Conservation (phyloP, 305 asterid genomes). For the Lippia alba region DNA sequence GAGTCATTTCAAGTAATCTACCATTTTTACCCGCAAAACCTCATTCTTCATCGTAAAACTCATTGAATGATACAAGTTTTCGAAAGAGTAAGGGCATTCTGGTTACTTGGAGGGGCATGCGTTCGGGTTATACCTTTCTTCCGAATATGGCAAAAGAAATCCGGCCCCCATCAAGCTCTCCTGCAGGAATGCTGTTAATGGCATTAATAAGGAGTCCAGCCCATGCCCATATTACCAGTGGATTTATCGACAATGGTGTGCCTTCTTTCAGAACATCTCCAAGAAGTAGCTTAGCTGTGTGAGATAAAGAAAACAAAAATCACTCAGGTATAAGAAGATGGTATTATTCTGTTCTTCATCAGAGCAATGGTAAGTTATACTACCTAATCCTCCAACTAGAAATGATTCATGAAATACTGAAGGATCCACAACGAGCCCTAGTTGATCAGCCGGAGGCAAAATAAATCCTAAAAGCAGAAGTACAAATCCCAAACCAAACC, state of each 20-base stretch:
- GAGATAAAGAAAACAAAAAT: conserved; percentile 4
- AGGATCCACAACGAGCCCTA: conserved; percentile 82
- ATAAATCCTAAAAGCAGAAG: conserved; percentile 82
- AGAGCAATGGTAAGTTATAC: conserved; percentile 23
- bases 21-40: too few relatives aligned
- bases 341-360: conserved; percentile 13
- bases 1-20: too few relatives aligned
- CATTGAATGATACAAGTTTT: too few relatives aligned
- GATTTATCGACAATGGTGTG: conserved; percentile 75
- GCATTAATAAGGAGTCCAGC: conserved; percentile 95
- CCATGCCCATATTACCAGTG: conserved; percentile 93
- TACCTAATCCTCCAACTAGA: conserved; percentile 94
- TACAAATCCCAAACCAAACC: conserved; percentile 75
- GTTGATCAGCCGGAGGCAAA: conserved; percentile 86
- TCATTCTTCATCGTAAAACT: too few relatives aligned
- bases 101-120: not conserved
- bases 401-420: conserved; percentile 90
- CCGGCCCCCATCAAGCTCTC: conserved; percentile 96
- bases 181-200: conserved; percentile 96
- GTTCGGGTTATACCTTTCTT: conserved; percentile 70
- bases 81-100: too few relatives aligned
- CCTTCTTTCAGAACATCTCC: conserved; percentile 94
- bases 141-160: conserved; percentile 93
- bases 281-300: conserved; percentile 86
- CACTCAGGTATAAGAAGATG: conserved; percentile 6